These are phyloP conservation scores for Allodekkera sacchari DNA, from an alignment of 805 yeast species.

Conservation along the genomic window DNA sequence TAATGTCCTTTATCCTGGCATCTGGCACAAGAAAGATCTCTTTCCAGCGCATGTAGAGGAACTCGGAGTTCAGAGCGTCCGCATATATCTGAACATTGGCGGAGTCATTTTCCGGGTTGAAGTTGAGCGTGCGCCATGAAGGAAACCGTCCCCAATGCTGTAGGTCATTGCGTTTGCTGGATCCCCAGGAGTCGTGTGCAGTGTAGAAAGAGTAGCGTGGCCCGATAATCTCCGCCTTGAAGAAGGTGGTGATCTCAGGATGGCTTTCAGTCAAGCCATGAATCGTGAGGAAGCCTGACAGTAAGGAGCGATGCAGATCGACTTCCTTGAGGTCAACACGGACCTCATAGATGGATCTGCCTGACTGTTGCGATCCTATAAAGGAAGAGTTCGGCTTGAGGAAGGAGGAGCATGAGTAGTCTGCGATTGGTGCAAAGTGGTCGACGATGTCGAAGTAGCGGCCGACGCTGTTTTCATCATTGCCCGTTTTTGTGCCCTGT, in stretches of 20 bases:
- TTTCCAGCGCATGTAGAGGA: constrained; percentile 90
- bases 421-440: background rate
- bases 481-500: no score
- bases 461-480: no score
- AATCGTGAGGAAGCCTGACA: constrained; percentile 58
- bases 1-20: constrained; percentile 48
- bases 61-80: constrained; percentile 30
- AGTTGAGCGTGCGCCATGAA: constrained; percentile 26
- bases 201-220: constrained; percentile 52
- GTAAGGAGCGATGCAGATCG: constrained; percentile 44
- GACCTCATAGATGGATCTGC: constrained; percentile 55
- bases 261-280: constrained; percentile 54
- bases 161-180: constrained; percentile 41
- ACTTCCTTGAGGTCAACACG: constrained; percentile 61
- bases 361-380: constrained; percentile 65
- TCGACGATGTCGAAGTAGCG: constrained; percentile 1
- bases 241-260: constrained; percentile 62
- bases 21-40: constrained; percentile 83
- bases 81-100: constrained; percentile 19
- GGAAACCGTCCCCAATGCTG: constrained; percentile 57
- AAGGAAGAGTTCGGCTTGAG: constrained; percentile 56
- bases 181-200: constrained; percentile 45
- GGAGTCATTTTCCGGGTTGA: constrained; percentile 23
- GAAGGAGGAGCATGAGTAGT: constrained; percentile 26
- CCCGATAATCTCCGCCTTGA: constrained; percentile 64